Evolutionary conservation across 2,329 filamentous ascomycete species (phyloP).

Genomic region (Aspergillus flavus): DNA sequence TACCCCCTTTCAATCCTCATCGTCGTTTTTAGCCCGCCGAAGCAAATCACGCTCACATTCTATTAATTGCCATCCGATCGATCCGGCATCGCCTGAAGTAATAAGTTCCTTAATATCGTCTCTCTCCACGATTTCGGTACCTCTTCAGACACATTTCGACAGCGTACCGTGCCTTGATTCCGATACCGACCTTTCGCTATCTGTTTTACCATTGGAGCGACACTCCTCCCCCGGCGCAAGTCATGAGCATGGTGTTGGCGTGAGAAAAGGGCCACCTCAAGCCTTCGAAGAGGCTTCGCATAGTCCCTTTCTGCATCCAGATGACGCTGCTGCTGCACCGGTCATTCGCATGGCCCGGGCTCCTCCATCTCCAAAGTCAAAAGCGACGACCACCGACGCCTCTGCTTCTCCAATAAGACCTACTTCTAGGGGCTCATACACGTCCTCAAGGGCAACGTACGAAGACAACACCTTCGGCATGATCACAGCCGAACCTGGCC

Average conservation of each 20-base stretch:
- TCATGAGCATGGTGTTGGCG: conserved; percentile 58
- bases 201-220: conserved; percentile 29
- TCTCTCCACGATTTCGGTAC: conserved; percentile 62
- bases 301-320: conserved; percentile 53
- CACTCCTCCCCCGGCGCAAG: conserved; percentile 15
- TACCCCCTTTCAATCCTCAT: conserved; percentile 29
- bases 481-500: conserved; percentile 44
- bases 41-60: conserved; percentile 46
- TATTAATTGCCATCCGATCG: conserved; percentile 33
- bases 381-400: conserved; percentile 45
- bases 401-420: conserved; percentile 34
- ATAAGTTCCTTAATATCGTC: conserved; percentile 65
- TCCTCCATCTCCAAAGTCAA: conserved; percentile 74
- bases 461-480: conserved; percentile 43
- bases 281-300: conserved; percentile 55
- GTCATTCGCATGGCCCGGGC: conserved; percentile 81
- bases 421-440: conserved; percentile 41
- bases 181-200: conserved; percentile 41
- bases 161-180: conserved; percentile 50
- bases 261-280: conserved; percentile 71
- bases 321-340: conserved; percentile 66
- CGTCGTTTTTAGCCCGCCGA: conserved; percentile 42
- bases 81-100: conserved; percentile 51
- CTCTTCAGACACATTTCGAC: conserved; percentile 71
- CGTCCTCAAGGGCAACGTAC: conserved; percentile 34